phyloP scores from a whole-genome alignment of 176 grass and related monocot genomes.

The Triticum timopheevii region DNA sequence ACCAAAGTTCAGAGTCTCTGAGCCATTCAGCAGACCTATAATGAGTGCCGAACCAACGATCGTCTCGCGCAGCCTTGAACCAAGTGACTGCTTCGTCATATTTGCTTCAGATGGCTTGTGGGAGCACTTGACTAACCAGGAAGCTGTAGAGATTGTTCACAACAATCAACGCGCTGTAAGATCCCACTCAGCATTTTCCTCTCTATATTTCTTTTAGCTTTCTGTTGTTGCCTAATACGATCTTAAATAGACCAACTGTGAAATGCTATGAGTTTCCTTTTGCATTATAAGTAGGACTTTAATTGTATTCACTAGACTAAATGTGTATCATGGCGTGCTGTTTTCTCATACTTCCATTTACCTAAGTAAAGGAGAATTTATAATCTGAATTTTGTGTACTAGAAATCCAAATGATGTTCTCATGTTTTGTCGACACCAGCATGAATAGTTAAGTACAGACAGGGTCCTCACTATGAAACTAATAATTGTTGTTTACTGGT shows the following conservation, averaged over 20 bases:
- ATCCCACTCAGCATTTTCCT: not conserved
- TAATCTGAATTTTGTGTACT: not conserved
- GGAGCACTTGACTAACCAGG: constrained; percentile 88
- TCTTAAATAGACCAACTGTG: not conserved
- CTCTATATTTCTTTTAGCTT: not conserved
- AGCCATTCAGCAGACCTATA: constrained; percentile 69
- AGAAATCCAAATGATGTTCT: not conserved
- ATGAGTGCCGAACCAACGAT: constrained; percentile 69
- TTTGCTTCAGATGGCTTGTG: constrained; percentile 94
- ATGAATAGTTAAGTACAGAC: constrained; percentile 12
- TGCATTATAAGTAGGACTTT: not conserved
- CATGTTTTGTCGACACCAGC: not conserved
- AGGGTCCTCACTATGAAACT: not conserved
- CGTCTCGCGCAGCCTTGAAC: constrained; percentile 61
- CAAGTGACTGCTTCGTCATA: constrained; percentile 78
- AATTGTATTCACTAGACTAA: not conserved
- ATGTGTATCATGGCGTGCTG: not conserved
- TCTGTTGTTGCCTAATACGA: not conserved
- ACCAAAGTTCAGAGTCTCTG: constrained; percentile 78
- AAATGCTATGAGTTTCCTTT: not conserved
- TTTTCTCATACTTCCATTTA: not conserved
- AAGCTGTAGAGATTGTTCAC: constrained; percentile 86
- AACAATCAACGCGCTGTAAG: constrained; percentile 80
- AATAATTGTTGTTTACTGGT: constrained; percentile 1
- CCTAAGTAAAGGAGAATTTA: not conserved